Evolutionary conservation across 768 basidiomycete species (phyloP).

Genomic region (Tricholoma terreum): DNA sequence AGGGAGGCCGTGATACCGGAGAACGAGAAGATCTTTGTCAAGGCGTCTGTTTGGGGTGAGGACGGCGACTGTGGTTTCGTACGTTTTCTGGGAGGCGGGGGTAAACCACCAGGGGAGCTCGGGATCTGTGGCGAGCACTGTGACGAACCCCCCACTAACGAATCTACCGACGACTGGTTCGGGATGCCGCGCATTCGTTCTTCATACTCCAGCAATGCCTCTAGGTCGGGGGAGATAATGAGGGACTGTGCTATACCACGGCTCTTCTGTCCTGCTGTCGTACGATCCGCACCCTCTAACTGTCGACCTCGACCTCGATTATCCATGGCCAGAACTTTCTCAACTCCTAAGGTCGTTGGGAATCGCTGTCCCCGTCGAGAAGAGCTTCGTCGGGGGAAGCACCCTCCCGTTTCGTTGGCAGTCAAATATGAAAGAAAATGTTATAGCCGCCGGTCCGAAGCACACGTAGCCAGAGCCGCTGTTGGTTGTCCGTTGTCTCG

Average conservation of each 20-base stretch:
- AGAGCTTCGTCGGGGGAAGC: too few relatives aligned
- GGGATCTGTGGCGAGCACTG: conserved; percentile 1
- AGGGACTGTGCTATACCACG: conserved; percentile 28
- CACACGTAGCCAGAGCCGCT: neutral
- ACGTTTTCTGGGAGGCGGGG: conserved; percentile 41
- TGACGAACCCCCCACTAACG: conserved; percentile 2
- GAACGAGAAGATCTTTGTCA: conserved; percentile 3
- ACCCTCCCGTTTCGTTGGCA: too few relatives aligned
- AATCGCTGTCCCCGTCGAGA: neutral
- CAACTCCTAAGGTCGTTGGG: neutral
- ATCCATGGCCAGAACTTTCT: neutral
- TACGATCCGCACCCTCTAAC: neutral
- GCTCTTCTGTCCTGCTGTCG: neutral
- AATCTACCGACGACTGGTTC: conserved; percentile 1
- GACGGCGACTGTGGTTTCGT: conserved; percentile 17
- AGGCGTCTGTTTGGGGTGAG: conserved; percentile 10
- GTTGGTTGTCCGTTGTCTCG: neutral
- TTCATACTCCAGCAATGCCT: conserved; percentile 58
- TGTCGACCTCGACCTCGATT: neutral
- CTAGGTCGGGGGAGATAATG: conserved; percentile 56
- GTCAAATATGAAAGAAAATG: neutral
- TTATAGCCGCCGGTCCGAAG: neutral
- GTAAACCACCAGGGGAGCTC: conserved; percentile 47
- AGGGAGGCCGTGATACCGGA: neutral
- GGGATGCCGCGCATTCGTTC: conserved; percentile 37